A percentile compares a stretch with the other conserved stretches of the same genome.
These are phyloP conservation scores for Saccharomycopsis babjevae DNA, from an alignment of 805 yeast species.

Conservation along the genomic window DNA sequence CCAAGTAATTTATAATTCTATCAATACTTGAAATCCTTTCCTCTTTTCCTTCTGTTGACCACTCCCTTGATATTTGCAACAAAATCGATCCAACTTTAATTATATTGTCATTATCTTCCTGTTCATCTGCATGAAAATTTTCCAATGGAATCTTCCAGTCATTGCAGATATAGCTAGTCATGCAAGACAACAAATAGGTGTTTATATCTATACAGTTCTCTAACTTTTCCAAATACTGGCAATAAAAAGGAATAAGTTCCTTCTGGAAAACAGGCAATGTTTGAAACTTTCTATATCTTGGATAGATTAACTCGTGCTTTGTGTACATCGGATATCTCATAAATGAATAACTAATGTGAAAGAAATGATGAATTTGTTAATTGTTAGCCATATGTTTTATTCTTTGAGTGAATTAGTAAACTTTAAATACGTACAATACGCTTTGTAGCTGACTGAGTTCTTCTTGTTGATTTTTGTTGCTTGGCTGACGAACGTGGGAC, in stretches of 20 bases:
- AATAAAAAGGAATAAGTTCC: constrained; percentile 40
- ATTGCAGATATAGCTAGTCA: constrained; percentile 35
- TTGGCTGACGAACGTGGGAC: not conserved
- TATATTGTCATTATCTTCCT: constrained; percentile 27
- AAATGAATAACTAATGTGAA: not conserved
- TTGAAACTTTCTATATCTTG: constrained; percentile 27
- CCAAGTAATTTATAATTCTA: constrained; percentile 26
- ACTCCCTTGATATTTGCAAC: constrained; percentile 50
- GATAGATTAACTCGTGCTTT: constrained; percentile 23
- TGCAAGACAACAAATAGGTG: constrained; percentile 31
- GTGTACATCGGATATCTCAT: constrained; percentile 24
- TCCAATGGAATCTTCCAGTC: constrained; percentile 40
- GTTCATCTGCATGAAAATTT: constrained; percentile 17
- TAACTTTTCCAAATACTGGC: constrained; percentile 30
- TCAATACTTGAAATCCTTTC: constrained; percentile 37
- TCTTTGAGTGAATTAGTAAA: not conserved
- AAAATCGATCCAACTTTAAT: constrained; percentile 50
- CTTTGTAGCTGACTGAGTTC: constrained; percentile 22
- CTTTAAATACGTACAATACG: constrained; percentile 26
- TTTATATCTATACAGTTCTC: constrained; percentile 36
- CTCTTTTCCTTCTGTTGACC: constrained; percentile 42
- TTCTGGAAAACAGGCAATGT: constrained; percentile 33
- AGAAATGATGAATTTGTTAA: not conserved
- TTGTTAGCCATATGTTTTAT: not conserved
- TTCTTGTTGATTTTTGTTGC: not conserved